phyloP scores from a whole-genome alignment of 192 early-diverging fungal genomes.

The Coemansia sp. region DNA sequence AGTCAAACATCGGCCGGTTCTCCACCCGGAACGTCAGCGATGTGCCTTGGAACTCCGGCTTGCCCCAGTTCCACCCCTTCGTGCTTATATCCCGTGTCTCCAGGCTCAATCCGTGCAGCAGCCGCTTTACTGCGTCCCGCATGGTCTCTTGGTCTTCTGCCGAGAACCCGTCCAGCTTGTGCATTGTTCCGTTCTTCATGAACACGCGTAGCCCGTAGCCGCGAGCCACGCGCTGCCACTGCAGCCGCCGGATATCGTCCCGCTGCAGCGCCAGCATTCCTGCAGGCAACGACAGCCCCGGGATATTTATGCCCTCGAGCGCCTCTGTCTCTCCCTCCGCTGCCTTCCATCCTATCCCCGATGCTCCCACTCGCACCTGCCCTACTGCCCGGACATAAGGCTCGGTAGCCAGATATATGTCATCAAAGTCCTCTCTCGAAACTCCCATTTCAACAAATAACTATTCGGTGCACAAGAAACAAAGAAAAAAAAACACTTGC shows the following conservation, averaged over 20 bases:
- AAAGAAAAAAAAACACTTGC: slow-evolving; percentile 1
- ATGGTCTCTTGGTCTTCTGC: slow-evolving; percentile 82
- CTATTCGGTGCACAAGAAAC: not conserved
- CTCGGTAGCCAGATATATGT: slow-evolving; percentile 51
- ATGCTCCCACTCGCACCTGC: slow-evolving; percentile 46
- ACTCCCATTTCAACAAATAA: slow-evolving; percentile 23
- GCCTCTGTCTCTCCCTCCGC: slow-evolving; percentile 47
- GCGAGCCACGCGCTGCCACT: slow-evolving; percentile 81
- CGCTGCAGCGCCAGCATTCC: slow-evolving; percentile 49
- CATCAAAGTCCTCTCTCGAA: slow-evolving; percentile 32
- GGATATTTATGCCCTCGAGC: slow-evolving; percentile 28
- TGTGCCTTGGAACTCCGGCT: slow-evolving; percentile 75
- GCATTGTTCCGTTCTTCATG: slow-evolving; percentile 66
- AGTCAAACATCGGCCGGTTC: slow-evolving; percentile 81
- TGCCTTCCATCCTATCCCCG: slow-evolving; percentile 54
- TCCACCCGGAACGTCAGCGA: slow-evolving; percentile 80
- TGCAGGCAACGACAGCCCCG: slow-evolving; percentile 20
- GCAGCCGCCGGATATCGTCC: slow-evolving; percentile 67
- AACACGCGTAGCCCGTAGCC: slow-evolving; percentile 80
- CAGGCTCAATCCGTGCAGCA: slow-evolving; percentile 71
- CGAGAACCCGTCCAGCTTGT: slow-evolving; percentile 88
- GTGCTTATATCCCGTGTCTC: slow-evolving; percentile 83
- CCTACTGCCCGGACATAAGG: slow-evolving; percentile 42
- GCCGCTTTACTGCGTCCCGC: slow-evolving; percentile 61
- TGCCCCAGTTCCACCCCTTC: slow-evolving; percentile 98